Evolutionary conservation across 352 stramenopile genomes (phyloP), one percentile per base, ranked within the genome.

Genomic region (Thraustochytrium sp.): DNA sequence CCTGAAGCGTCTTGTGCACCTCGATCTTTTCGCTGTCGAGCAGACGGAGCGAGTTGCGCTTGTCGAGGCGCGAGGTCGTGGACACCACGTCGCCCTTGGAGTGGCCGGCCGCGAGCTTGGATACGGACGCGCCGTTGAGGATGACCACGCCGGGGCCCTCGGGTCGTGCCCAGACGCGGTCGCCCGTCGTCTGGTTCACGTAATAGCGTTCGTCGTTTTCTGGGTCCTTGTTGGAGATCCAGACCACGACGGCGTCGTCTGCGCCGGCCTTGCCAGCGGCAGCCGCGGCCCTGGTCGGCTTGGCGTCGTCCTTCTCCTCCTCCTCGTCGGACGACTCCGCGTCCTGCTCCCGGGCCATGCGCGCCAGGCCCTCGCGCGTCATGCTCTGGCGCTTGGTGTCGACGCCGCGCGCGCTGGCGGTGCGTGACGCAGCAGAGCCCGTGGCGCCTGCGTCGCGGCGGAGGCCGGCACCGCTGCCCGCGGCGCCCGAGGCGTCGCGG

Each of bases 151-250:
- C 37, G 5, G 44, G 2, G 11, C 68, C 68, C 34, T 13, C 23
- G 5, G 68, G 68, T 26, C 42, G 3, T n/a, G 31, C n/a, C 68
- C 44, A 46, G 23, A 48, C 31, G 34, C 68, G 68, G 18, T 64
- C 31, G 42, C 68, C 68, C 18, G 68, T 80, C 16, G 31, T 44
- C 29, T 80, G 42, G 42, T 80, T 80, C 4, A 80, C 68, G 31
- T 72, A 80, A 11, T 63, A 46, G n/a, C 68, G 26, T 8, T 53
- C 53, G 34, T 44, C 31, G 46, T 23, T 46, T 23, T 36, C 34
- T 23, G 68, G 23, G 29, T 46, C 48, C 23, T 53, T 53, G 51
- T 80, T 63, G 34, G 68, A 80, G 42, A 80, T 80, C 68, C 68
- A 80, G 2, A 80, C 38, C 9, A 75, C 68, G 16, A 36, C 13